Conservation (phyloP, 768 basidiomycete genomes). For the Russula ochroleuca region DNA sequence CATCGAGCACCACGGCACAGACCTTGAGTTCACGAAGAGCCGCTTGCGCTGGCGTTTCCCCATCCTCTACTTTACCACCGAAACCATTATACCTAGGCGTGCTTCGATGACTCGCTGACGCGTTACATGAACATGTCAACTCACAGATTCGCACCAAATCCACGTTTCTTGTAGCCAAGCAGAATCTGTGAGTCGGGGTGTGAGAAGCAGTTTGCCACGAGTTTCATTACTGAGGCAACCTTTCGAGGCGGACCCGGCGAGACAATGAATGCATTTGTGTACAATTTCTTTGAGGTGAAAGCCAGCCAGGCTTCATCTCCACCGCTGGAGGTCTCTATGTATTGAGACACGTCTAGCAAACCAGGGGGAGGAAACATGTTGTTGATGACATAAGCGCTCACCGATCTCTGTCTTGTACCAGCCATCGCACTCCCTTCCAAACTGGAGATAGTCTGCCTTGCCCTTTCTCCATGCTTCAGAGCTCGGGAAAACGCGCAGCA, state of each 20-base stretch:
- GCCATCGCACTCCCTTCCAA: not conserved
- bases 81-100: constrained; percentile 76
- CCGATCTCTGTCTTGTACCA: not conserved
- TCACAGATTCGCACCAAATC: constrained; percentile 63
- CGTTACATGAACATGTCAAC: not conserved
- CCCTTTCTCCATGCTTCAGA: constrained; percentile 19
- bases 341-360: constrained; percentile 11
- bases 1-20: not conserved
- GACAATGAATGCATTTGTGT: constrained; percentile 69
- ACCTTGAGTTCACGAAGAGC: constrained; percentile 74
- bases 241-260: constrained; percentile 35
- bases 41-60: constrained; percentile 64
- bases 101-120: not conserved
- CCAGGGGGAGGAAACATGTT: constrained; percentile 15
- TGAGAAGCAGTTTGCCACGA: constrained; percentile 17
- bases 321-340: constrained; percentile 35
- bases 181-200: constrained; percentile 48
- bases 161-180: constrained; percentile 75
- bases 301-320: constrained; percentile 50
- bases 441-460: not conserved
- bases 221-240: not conserved
- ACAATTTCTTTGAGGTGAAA: constrained; percentile 42
- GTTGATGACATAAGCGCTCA: constrained; percentile 15
- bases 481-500: constrained; percentile 51
- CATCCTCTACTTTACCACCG: constrained; percentile 79